Base-by-base conservation (phyloP, 805 yeast genomes). In the Ogataea glucozyma region DNA sequence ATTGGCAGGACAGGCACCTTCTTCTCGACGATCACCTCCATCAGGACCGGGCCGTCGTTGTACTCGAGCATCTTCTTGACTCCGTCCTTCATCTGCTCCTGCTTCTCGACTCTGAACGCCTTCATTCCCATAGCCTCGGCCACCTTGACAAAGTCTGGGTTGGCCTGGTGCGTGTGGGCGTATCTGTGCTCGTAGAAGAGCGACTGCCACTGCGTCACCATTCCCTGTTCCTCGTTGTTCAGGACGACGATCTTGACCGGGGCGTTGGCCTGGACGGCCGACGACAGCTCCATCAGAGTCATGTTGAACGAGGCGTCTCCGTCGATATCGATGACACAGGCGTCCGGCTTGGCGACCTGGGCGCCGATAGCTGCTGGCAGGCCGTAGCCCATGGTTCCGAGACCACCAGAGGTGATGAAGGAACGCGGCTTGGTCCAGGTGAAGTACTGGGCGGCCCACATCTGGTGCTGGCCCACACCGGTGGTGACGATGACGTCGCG, bases 181-280 rank as follows among this genome's bases (percentile, higher is more conserved):
- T 88, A 93, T 70, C 99, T 82, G 70, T 91, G 91, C 67, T 91
- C 96, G 70, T 93, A 93, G 75, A 93, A 93, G 49, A 93, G 73
- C 10, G 97, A 85, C 73, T 93, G 99, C 99, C 99, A 93, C 69
- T 93, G 99, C 11, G 98, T 91, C 43, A 93, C 99, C 99, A 93
- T 93, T 64, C 99, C 99, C 73, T 93, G 99, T 73, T 93, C 99
- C 72, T 91, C 98, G 67, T 93, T 93, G 71, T 93, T 93, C 63
- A 93, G 74, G 43, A 93, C 83, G 65, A 88, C 75, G 47, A 88
- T 78, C 74, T 93, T 93, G 52, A 93, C 84, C 44, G 97, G 97
- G 38, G 96, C 84, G 49, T 75, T 76, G 47, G 91, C 95, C 74
- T 93, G 98, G 33, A 88, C 95, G 20, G 98, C 99, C 30, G 96